Conservation (phyloP, 2,329 filamentous ascomycete genomes). For the Xylariales sp. region DNA sequence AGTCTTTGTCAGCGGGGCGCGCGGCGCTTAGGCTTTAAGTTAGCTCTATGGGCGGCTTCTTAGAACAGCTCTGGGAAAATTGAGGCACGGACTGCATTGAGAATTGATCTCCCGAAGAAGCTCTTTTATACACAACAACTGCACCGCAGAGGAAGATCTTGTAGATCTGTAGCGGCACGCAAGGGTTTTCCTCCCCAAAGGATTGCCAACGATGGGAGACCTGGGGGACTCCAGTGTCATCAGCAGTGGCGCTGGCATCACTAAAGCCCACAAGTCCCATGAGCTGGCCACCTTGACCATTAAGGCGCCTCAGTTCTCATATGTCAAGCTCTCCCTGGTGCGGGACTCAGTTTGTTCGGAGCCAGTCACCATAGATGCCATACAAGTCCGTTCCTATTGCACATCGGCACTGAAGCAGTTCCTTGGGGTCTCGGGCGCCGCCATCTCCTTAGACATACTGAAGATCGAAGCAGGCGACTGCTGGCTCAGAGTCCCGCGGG, state of each 20-base stretch:
- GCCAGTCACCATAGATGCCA: slow-evolving; percentile 44
- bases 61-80: too few species aligned
- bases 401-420: slow-evolving; percentile 62
- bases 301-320: slow-evolving; percentile 48
- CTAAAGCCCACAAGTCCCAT: slow-evolving; percentile 31
- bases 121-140: too few species aligned
- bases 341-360: slow-evolving; percentile 13
- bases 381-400: slow-evolving; percentile 61
- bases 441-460: slow-evolving; percentile 67
- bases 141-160: too few species aligned
- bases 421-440: slow-evolving; percentile 63
- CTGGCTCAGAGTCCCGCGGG: slow-evolving; percentile 62
- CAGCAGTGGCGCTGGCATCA: slow-evolving; percentile 4
- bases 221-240: slow-evolving; percentile 24
- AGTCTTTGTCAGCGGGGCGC: too few species aligned
- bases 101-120: too few species aligned
- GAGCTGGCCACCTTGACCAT: slow-evolving; percentile 50
- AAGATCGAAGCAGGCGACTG: slow-evolving; percentile 50
- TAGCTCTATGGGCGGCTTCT: too few species aligned
- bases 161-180: too few species aligned
- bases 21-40: too few species aligned
- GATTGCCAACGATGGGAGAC: slow-evolving; percentile 1
- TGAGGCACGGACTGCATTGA: too few species aligned
- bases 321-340: slow-evolving; percentile 50
- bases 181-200: too few species aligned